Evolutionary conservation across 140 eudicot species (phyloP), one percentile per base, ranked within the genome.

Genomic region (Flaveria floridana): DNA sequence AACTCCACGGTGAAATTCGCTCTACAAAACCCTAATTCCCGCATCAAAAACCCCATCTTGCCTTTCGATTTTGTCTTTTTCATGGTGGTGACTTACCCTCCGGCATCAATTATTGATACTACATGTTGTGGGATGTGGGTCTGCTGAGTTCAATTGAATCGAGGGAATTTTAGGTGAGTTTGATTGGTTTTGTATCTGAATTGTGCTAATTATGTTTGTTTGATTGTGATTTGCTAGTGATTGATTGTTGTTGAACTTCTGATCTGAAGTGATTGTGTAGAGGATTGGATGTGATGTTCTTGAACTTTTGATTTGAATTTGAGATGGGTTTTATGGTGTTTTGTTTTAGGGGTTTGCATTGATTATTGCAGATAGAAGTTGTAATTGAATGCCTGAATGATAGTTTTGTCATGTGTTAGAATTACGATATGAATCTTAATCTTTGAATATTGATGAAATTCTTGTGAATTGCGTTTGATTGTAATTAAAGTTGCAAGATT

Each of bases 301-400:
- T 70, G 16, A 8, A 0, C 34, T 59, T 71, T 66, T 41, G 48
- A 16, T 79, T 42, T 73, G 65, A 65, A 48, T 67, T 67, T 73
- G 23, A 23, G 77, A 52, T 72, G 9, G 53, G 34, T 53, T 65
- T 65, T 65, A 52, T 64, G 78, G 7, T 39, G 55, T 15, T 61
- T 14, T 70, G 61, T 59, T 20, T 77, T 37, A 6, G 77, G 75
- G 46, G 2, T 79, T 72, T 72, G 64, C 61, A 55, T 79, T 73
- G 64, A 80, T 41, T 66, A 16, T 68, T 42, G 44, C 62, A 41
- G 30, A 65, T 72, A 3, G 65, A 63, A 78, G 51, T 25, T 66
- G 23, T 65, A 21, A 12, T 11, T 46, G 56, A 62, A 79, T 65
- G 67, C 51, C 4, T 42, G 37, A 5, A 34, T 34, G 41, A 34